Evolutionary conservation across 352 stramenopile species (phyloP).

Genomic region (Globisporangium lucens): DNA sequence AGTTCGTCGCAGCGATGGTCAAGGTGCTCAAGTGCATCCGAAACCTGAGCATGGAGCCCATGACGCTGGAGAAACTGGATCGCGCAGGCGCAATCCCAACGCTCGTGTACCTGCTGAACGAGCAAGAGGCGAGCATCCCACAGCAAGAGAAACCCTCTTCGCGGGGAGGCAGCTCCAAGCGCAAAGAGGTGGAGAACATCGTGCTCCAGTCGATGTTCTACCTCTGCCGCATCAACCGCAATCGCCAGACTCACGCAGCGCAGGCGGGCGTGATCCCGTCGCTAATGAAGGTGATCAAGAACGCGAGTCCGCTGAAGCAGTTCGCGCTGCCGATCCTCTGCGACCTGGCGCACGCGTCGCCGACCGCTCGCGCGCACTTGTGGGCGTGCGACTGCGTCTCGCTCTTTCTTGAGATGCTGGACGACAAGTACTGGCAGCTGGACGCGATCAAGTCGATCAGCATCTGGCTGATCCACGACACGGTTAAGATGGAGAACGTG

Average conservation of each 20-base stretch:
- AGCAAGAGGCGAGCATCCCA: slow-evolving; percentile 27
- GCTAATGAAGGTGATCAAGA: slow-evolving; percentile 83
- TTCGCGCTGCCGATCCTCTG: slow-evolving; percentile 91
- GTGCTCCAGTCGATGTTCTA: slow-evolving; percentile 93
- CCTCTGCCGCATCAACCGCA: slow-evolving; percentile 90
- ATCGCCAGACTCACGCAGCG: slow-evolving; percentile 87
- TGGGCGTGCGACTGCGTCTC: slow-evolving; percentile 78
- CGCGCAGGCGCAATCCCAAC: slow-evolving; percentile 83
- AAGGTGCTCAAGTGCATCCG: slow-evolving; percentile 84
- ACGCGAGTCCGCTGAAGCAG: slow-evolving; percentile 87
- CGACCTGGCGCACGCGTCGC: slow-evolving; percentile 89
- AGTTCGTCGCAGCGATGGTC: slow-evolving; percentile 61
- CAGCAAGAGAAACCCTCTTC: slow-evolving; percentile 15
- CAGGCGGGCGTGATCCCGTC: slow-evolving; percentile 89
- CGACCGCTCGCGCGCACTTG: slow-evolving; percentile 77
- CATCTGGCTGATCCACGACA: slow-evolving; percentile 82
- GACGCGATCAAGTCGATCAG: slow-evolving; percentile 88
- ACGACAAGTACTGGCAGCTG: slow-evolving; percentile 89
- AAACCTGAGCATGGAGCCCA: slow-evolving; percentile 91
- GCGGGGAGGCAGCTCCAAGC: slow-evolving; percentile 27
- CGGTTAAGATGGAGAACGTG: slow-evolving; percentile 80
- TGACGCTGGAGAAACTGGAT: slow-evolving; percentile 87
- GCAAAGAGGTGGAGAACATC: slow-evolving; percentile 89
- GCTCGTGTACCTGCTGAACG: slow-evolving; percentile 76
- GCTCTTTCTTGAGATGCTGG: slow-evolving; percentile 86